Evolutionary conservation across 2,329 filamentous ascomycete species (phyloP), one percentile per base, ranked within the genome.

Genomic region (Myotisia sp.): DNA sequence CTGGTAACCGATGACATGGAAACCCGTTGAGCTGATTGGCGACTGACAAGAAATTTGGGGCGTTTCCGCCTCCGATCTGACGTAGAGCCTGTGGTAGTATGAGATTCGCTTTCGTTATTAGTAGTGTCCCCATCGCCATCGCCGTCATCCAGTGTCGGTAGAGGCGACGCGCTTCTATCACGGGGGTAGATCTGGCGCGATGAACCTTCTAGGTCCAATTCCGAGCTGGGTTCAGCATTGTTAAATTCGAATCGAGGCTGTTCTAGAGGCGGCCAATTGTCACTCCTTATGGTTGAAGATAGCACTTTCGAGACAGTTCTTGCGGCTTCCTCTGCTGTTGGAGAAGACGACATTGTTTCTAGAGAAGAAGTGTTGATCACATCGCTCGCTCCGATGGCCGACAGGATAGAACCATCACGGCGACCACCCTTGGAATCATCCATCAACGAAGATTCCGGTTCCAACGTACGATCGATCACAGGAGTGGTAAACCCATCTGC

Each of bases 21-120:
- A n/a, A 71, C 68, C 17, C 70, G 65, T 45, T 74, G 63, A 38
- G 68, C 68, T 2, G 65, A 66, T 45, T 70, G 63, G 14, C 72
- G 65, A 43, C 63, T 67, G 12, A 60, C 64, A 18, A 74, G 46
- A 47, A 68, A 73, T 43, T 65, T 68, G 5, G 72, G 71, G 36
- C 71, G 60, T 43, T 59, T 65, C 34, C 52, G 51, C 33, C 48
- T 52, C 24, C 48, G 49, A 28, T 51, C 39, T 14, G 44, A 39
- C 16, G 41, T 18, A 7, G 41, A 37, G 19, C 19, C 37, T 20
- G 37, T 52, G 21, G 45, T 39, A 29, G 38, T 39, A 7, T 46
- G 45, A 12, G 40, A 36, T 10, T 39, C 33, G 30, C 47, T 47
- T 8, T 38, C 40, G 21, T 49, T 46, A 31, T 46, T 48, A 7